Evolutionary conservation across 495 filamentous ascomycete species (phyloP), one percentile per base, ranked within the genome.

Genomic region (Hypoxylon fuscum): DNA sequence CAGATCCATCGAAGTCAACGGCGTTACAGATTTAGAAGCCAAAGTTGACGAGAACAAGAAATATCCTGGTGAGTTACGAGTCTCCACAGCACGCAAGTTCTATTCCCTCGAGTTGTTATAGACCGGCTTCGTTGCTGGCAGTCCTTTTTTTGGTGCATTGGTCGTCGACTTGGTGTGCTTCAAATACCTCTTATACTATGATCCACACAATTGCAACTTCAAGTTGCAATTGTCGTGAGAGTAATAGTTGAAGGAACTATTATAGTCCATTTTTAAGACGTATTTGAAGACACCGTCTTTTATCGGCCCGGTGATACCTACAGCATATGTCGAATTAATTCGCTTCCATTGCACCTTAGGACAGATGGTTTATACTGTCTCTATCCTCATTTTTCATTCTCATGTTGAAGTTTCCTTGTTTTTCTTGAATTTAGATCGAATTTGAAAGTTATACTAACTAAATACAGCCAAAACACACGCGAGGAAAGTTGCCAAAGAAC

Each of bases 401-500:
- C n/a, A n/a, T n/a, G n/a, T n/a, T n/a, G n/a, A 15, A n/a, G 35
- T 15, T 38, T 38, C n/a, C 15, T 15, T 14, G 12, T 15, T 14
- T 38, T n/a, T 27, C n/a, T 10, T 11, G 9, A 11, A n/a, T 10
- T 8, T 18, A 18, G 2, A 40, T 54, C 21, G 11, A n/a, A 10
- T 31, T 27, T 8, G 21, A 32, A 7, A 29, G 17, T 8, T 12
- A 27, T 35, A 40, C 53, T 67, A 61, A 60, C 61, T 23, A 25
- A 37, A 9, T 1, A 31, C 56, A 93, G 92, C 92, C 25, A 96
- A 95, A 71, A 79, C 87, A 59, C 91, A 97, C 72, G 91, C 90
- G 37, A 84, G 83, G 58, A 87, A 84, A 38, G 90, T 93, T 11
- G 88, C 86, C 10, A 78, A 81, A 45, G 81, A 87, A 52, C 84